These are phyloP conservation scores for Acer negundo DNA, from an alignment of 345 rosid genomes.

Conservation along the genomic window DNA sequence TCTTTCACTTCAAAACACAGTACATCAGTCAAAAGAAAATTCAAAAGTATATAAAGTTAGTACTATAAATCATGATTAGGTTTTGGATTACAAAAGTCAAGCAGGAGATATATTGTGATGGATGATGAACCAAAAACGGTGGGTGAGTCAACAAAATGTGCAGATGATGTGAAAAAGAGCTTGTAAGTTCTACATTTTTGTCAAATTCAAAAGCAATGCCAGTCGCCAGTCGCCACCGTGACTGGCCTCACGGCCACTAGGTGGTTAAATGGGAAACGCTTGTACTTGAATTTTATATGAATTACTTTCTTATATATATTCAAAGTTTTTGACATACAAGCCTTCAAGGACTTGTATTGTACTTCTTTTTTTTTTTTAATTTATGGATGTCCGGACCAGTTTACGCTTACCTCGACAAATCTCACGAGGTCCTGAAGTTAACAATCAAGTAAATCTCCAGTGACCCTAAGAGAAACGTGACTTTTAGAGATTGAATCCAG, in stretches of 20 bases:
- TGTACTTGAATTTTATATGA: not conserved
- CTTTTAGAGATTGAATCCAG: no score
- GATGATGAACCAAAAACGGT: not conserved
- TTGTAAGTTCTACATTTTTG: not conserved
- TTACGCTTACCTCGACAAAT: no score
- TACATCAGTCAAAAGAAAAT: not conserved
- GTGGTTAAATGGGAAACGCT: not conserved
- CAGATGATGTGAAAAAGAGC: not conserved
- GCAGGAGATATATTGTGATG: not conserved
- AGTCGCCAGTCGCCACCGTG: not conserved
- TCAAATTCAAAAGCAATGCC: not conserved
- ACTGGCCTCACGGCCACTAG: not conserved
- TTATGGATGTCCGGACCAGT: no score
- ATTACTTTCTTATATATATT: no score
- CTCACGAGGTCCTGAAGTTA: no score
- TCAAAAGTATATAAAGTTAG: no score
- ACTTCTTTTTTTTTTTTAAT: no score
- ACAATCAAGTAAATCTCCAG: no score
- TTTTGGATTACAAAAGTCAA: no score
- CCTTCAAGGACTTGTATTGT: not conserved
- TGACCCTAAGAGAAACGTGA: no score
- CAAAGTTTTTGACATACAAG: not conserved
- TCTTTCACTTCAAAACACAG: no score
- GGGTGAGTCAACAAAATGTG: not conserved
- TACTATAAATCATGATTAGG: not conserved